Base-by-base conservation (phyloP, 2,329 filamentous ascomycete species). In the Dactylellina leptospora region DNA sequence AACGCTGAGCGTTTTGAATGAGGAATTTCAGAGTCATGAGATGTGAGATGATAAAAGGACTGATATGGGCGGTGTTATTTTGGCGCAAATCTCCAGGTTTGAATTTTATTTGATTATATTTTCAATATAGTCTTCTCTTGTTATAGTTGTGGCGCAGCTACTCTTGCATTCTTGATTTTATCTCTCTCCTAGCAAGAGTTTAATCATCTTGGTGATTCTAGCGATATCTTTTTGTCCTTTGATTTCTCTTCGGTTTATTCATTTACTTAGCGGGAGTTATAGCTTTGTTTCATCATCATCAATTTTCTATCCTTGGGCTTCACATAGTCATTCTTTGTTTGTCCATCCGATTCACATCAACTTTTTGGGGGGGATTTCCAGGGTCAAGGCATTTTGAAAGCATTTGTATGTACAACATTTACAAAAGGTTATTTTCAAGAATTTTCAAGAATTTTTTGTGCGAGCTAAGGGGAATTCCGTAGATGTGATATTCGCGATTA, bases 191-290 rank as follows among this genome's bases (percentile, higher is more conserved):
- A 18, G 11, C 20, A 16, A 25, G 20, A 56, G 60, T 27, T 23
- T n/a, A 64, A 45, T 18, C 50, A 47, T 48, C n/a, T 28, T 42
- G 4, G 18, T 27, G 20, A 13, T 42, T 56, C 36, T 56, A 56
- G 53, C 53, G 40, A 1, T n/a, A n/a, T n/a, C n/a, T n/a, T n/a
- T n/a, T 58, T 38, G 3, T 47, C 47, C 16, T 45, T 60, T 20
- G 9, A 10, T 8, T 69, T 11, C 13, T 40, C 18, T 40, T 40
- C 18, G 4, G 42, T 51, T 58, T 36, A 40, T 40, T 47, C n/a
- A 70, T 28, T 53, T 38, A 13, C 62, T 70, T 70, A 70, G 64
- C 64, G 64, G 64, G 64, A 70, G 64, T 70, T 70, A 13, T 36
- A 28, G 9, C 18, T n/a, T 54, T 40, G 30, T 10, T 36, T 9